Base-by-base conservation (phyloP, 2,329 filamentous ascomycete genomes). In the Hansfordia pulvinata region DNA sequence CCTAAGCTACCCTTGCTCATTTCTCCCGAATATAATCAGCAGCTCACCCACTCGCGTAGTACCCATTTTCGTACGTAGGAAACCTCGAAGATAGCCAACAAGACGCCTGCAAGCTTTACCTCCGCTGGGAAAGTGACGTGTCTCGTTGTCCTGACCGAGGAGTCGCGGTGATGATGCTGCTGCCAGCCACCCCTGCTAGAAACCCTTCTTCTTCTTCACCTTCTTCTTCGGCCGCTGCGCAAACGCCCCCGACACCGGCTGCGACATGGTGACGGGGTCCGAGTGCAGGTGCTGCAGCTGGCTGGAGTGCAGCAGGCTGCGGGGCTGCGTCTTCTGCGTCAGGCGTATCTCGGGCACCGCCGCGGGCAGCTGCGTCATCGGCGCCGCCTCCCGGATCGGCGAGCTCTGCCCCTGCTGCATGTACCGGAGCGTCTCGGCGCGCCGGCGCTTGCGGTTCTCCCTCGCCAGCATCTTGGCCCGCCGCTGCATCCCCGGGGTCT, bases 131-230 rank as follows among this genome's bases (percentile, higher is more conserved):
- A n/a, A n/a, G n/a, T n/a, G n/a, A n/a, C n/a, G n/a, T n/a, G n/a
- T n/a, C n/a, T n/a, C n/a, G n/a, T n/a, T n/a, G n/a, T n/a, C n/a
- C n/a, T n/a, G n/a, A n/a, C n/a, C n/a, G n/a, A n/a, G n/a, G n/a
- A n/a, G n/a, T n/a, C n/a, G n/a, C n/a, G n/a, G n/a, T n/a, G n/a
- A n/a, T n/a, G n/a, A n/a, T n/a, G n/a, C n/a, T n/a, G n/a, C n/a
- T n/a, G n/a, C n/a, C n/a, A n/a, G n/a, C n/a, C 11, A 6, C 11
- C n/a, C 19, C 22, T 11, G 23, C 40, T 27, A 43, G 25, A 50
- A 50, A 3, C 47, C 47, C 7, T 37, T 41, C 26, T 42, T 45
- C 9, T 42, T 35, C 33, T 44, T 49, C 26, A 40, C 21, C 25
- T 46, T 49, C 34, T 49, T 50, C 25, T 37, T 44, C 8, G 38